Evolutionary conservation across 2,329 filamentous ascomycete species (phyloP).

Genomic region (Aureobasidium sp.): DNA sequence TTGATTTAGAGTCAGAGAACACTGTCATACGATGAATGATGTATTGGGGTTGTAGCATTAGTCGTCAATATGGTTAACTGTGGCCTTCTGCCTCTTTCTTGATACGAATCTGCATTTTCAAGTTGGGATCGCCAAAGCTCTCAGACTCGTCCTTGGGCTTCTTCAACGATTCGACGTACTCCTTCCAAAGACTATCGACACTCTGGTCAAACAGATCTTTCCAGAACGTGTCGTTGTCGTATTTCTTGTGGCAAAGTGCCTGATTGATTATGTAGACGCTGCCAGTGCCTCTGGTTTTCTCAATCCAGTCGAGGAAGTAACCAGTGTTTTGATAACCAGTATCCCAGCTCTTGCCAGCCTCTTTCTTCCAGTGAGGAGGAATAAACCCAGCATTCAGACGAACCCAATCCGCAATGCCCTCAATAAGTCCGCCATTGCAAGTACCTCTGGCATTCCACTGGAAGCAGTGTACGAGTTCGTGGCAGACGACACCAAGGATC

Average conservation of each 20-base stretch:
- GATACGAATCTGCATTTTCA: conserved; percentile 10
- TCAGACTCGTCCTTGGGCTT: conserved; percentile 18
- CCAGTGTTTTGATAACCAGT: conserved; percentile 84
- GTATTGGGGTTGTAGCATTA: background rate
- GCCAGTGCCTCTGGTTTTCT: conserved; percentile 51
- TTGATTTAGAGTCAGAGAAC: background rate
- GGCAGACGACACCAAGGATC: conserved; percentile 75
- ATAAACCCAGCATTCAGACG: conserved; percentile 64
- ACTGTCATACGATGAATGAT: background rate
- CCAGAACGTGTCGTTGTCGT: conserved; percentile 64
- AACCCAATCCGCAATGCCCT: conserved; percentile 92
- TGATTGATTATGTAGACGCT: conserved; percentile 56
- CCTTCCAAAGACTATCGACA: conserved; percentile 65
- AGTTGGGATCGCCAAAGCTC: conserved; percentile 18
- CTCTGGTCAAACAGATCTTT: conserved; percentile 57
- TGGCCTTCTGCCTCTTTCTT: conserved; percentile 1
- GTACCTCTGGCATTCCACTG: conserved; percentile 63
- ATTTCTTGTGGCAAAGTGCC: conserved; percentile 54
- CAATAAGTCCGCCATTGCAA: conserved; percentile 65
- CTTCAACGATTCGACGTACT: conserved; percentile 55
- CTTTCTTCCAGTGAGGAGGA: conserved; percentile 75
- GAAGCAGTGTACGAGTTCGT: conserved; percentile 93
- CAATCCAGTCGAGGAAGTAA: conserved; percentile 84
- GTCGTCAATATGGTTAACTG: background rate
- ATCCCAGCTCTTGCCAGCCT: conserved; percentile 62